phyloP scores from a whole-genome alignment of 176 grass and related monocot species.

The Carex kokanica region DNA sequence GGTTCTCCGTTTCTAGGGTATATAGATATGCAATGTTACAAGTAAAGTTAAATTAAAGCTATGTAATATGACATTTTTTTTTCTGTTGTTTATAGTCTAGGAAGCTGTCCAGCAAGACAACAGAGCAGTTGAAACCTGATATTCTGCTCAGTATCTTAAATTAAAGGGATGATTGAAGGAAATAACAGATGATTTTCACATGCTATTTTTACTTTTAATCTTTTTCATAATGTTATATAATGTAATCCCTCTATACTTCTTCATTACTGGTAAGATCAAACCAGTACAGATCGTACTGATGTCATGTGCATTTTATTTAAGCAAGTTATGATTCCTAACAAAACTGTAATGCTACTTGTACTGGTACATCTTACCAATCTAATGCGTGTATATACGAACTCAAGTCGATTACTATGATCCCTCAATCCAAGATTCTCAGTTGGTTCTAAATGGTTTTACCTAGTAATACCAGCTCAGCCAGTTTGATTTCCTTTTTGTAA shows the following conservation, averaged over 20 bases:
- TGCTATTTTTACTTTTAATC: neutral
- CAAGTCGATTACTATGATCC: neutral
- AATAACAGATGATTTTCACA: neutral
- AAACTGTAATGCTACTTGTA: neutral
- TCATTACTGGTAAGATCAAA: neutral
- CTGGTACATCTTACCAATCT: neutral
- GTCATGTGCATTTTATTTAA: neutral
- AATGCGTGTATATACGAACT: neutral
- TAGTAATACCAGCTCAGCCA: neutral
- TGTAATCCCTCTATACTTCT: neutral
- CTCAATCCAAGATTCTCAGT: neutral
- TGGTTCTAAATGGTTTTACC: neutral
- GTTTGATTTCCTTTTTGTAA: neutral
- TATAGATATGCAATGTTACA: neutral
- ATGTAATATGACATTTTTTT: neutral
- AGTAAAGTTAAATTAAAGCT: neutral
- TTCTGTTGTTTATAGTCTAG: neutral
- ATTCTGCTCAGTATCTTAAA: neutral
- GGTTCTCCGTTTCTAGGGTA: neutral
- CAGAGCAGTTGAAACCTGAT: neutral
- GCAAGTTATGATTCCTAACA: neutral
- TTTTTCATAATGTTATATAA: neutral
- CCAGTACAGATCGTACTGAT: neutral
- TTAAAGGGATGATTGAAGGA: neutral
- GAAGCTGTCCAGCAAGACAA: neutral